These are phyloP conservation scores for Catenaria anguillulae DNA, from an alignment of 371 early-diverging fungal species.

Conservation along the genomic window DNA sequence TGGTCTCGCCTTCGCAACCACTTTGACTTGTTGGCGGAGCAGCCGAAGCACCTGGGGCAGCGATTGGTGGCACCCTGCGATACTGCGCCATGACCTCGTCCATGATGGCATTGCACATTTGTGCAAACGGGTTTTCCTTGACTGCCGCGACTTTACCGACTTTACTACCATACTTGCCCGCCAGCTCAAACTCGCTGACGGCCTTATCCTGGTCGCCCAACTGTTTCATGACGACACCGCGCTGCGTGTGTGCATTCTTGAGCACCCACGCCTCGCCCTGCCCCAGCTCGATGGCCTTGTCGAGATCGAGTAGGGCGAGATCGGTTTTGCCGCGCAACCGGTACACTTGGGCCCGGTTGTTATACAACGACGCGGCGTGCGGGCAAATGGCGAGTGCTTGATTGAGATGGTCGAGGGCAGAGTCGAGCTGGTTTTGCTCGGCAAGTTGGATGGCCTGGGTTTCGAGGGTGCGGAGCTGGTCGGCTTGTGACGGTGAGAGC, in stretches of 20 bases:
- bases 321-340: slow-evolving; percentile 41
- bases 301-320: slow-evolving; percentile 48
- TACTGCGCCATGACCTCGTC: slow-evolving; percentile 41
- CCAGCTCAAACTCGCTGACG: slow-evolving; percentile 55
- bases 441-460: slow-evolving; percentile 25
- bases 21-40: too few species aligned
- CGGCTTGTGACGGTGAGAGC: too few species aligned
- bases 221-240: slow-evolving; percentile 51
- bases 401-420: slow-evolving; percentile 29
- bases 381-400: slow-evolving; percentile 38
- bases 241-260: slow-evolving; percentile 73
- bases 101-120: slow-evolving; percentile 65
- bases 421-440: slow-evolving; percentile 22
- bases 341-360: slow-evolving; percentile 71
- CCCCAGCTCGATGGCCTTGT: slow-evolving; percentile 48
- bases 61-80: too few species aligned
- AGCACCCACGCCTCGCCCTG: too few species aligned
- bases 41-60: too few species aligned
- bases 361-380: slow-evolving; percentile 62
- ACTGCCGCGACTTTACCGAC: slow-evolving; percentile 59
- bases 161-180: slow-evolving; percentile 66
- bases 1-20: too few species aligned
- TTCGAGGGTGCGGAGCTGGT: not conserved
- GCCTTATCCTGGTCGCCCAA: slow-evolving; percentile 48
- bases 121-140: slow-evolving; percentile 77